A percentile compares a stretch with the other conserved stretches of the same genome.
Conservation (phyloP, 148 eudicot species). For the Silene conica region DNA sequence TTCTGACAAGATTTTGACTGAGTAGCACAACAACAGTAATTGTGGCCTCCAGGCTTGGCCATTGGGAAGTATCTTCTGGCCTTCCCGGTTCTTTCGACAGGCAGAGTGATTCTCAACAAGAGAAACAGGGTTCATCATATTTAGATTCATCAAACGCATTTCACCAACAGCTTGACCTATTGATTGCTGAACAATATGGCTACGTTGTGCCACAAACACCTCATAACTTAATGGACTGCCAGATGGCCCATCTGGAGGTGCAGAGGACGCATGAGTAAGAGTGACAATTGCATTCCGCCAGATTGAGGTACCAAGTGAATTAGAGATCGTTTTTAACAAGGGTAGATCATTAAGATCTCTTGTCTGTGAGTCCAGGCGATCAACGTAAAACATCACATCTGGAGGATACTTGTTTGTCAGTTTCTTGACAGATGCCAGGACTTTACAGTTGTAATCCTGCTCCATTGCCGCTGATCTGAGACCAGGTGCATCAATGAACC, state of each 20-base stretch:
- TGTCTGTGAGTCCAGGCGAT: slow-evolving; percentile 80
- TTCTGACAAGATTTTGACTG: slow-evolving; percentile 78
- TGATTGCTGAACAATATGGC: slow-evolving; percentile 88
- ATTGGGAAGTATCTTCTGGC: slow-evolving; percentile 89
- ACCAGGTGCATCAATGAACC: slow-evolving; percentile 87
- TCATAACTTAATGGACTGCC: slow-evolving; percentile 86
- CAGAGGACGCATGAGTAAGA: slow-evolving; percentile 85
- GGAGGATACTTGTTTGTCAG: slow-evolving; percentile 65
- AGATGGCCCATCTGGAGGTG: slow-evolving; percentile 96
- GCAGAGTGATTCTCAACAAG: slow-evolving; percentile 89
- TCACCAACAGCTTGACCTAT: slow-evolving; percentile 91
- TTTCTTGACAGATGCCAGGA: slow-evolving; percentile 66
- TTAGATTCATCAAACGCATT: slow-evolving; percentile 79
- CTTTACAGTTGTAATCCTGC: slow-evolving; percentile 69
- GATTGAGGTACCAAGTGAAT: slow-evolving; percentile 63
- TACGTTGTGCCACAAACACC: slow-evolving; percentile 81
- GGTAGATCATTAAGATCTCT: slow-evolving; percentile 91
- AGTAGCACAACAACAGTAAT: slow-evolving; percentile 70
- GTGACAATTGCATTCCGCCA: slow-evolving; percentile 87
- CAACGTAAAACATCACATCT: slow-evolving; percentile 83
- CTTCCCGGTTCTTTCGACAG: slow-evolving; percentile 87
- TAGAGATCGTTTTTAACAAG: slow-evolving; percentile 59
- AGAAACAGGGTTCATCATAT: slow-evolving; percentile 87
- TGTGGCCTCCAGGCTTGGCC: slow-evolving; percentile 97
- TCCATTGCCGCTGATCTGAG: slow-evolving; percentile 70